Evolutionary conservation across 1,284 basidiomycete genomes (phyloP).

Genomic region (Tetrapyrgos nigripes): DNA sequence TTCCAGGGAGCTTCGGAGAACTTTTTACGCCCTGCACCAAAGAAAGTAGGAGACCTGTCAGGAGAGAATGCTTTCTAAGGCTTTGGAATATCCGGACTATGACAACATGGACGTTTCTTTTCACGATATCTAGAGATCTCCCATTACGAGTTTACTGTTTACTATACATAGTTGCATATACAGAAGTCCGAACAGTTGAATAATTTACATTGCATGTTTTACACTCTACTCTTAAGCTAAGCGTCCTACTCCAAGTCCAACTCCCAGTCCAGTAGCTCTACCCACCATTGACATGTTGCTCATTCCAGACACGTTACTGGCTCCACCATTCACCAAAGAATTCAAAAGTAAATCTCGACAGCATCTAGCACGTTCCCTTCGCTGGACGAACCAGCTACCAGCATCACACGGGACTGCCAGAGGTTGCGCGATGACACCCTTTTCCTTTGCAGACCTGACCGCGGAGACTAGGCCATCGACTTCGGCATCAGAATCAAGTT

Average conservation of each 20-base stretch:
- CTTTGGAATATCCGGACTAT: too few relatives aligned
- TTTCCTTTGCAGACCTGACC: conserved; percentile 58
- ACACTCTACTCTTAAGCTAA: background rate
- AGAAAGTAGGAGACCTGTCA: too few relatives aligned
- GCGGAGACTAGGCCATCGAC: conserved; percentile 62
- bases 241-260: background rate
- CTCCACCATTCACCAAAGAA: conserved; percentile 45
- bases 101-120: too few relatives aligned
- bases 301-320: background rate
- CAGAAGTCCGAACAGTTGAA: background rate
- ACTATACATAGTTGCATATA: background rate
- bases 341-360: conserved; percentile 70
- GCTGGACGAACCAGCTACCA: conserved; percentile 77
- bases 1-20: conserved; percentile 2
- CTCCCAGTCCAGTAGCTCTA: background rate
- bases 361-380: conserved; percentile 73
- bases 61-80: too few relatives aligned
- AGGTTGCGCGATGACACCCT: conserved; percentile 61
- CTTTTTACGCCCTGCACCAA: background rate
- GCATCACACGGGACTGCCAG: conserved; percentile 59
- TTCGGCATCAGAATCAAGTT: conserved; percentile 80
- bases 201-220: background rate
- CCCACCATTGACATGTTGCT: background rate
- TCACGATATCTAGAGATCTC: too few relatives aligned
- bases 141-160: too few relatives aligned